phyloP scores from a whole-genome alignment of 2,329 filamentous ascomycete genomes.

The Paecilomyces niveus region DNA sequence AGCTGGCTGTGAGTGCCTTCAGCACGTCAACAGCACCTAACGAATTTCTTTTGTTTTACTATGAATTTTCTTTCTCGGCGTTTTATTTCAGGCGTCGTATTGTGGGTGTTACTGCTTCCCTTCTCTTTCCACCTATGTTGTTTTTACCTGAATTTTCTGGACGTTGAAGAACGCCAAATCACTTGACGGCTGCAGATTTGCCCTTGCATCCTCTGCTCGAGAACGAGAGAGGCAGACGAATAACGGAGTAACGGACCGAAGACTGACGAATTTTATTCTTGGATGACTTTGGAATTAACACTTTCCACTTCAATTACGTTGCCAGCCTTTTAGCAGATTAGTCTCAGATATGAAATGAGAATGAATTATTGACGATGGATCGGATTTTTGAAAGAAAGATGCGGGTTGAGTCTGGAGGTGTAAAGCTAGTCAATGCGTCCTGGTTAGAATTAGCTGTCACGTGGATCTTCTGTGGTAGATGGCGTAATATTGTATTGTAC shows the following conservation, averaged over 20 bases:
- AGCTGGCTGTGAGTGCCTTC: constrained; percentile 29
- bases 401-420: no score
- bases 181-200: background rate
- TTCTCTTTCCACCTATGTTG: background rate
- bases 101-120: background rate
- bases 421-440: no score
- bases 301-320: background rate
- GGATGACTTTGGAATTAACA: background rate
- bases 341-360: background rate
- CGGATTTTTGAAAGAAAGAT: background rate
- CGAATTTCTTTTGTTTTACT: constrained; percentile 1
- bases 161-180: background rate
- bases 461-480: no score
- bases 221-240: background rate
- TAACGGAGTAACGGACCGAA: background rate
- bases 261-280: background rate
- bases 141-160: background rate
- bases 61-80: background rate
- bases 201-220: background rate
- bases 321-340: background rate
- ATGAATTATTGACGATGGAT: background rate
- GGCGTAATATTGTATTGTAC: background rate
- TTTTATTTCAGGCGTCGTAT: background rate
- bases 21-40: constrained; percentile 1
- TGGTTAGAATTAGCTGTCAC: no score